A percentile compares a stretch with the other conserved stretches of the same genome.
Evolutionary conservation across 202 grass and related monocot genomes (phyloP).

Genomic region (Panicum virgatum): DNA sequence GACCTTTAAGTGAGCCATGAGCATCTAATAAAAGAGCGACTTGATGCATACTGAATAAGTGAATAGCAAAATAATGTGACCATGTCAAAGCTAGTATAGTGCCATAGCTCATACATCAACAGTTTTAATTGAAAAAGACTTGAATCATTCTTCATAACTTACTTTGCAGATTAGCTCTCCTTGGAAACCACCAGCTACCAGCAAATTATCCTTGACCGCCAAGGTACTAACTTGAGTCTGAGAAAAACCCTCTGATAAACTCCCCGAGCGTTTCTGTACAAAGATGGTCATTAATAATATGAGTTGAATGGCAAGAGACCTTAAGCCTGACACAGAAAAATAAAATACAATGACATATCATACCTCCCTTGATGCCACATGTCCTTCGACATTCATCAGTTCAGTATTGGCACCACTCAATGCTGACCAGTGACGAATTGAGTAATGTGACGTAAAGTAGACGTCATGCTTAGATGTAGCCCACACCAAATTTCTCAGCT

Average conservation of each 20-base stretch:
- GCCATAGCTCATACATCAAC: background rate
- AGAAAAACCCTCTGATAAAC: slow-evolving; percentile 89
- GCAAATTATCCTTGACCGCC: slow-evolving; percentile 86
- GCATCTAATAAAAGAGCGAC: slow-evolving; percentile 27
- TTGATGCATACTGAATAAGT: background rate
- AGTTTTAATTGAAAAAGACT: slow-evolving; percentile 7
- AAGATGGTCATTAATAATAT: slow-evolving; percentile 36
- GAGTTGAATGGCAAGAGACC: slow-evolving; percentile 13
- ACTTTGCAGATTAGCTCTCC: slow-evolving; percentile 99
- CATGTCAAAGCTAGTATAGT: background rate
- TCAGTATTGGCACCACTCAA: slow-evolving; percentile 63
- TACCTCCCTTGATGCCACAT: slow-evolving; percentile 87
- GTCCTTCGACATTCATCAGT: slow-evolving; percentile 88
- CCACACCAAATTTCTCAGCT: slow-evolving; percentile 98
- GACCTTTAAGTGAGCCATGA: background rate
- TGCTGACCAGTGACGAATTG: slow-evolving; percentile 90
- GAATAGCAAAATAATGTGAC: slow-evolving; percentile 11
- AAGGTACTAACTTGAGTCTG: slow-evolving; percentile 97
- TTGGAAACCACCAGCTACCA: slow-evolving; percentile 94
- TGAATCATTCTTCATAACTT: too few relatives aligned
- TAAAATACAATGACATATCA: background rate
- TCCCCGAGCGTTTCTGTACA: slow-evolving; percentile 87
- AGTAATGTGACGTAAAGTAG: slow-evolving; percentile 79
- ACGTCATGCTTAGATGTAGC: slow-evolving; percentile 95
- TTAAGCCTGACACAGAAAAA: background rate